phyloP scores from a whole-genome alignment of 768 basidiomycete species.

The Pisolithus orientalis region DNA sequence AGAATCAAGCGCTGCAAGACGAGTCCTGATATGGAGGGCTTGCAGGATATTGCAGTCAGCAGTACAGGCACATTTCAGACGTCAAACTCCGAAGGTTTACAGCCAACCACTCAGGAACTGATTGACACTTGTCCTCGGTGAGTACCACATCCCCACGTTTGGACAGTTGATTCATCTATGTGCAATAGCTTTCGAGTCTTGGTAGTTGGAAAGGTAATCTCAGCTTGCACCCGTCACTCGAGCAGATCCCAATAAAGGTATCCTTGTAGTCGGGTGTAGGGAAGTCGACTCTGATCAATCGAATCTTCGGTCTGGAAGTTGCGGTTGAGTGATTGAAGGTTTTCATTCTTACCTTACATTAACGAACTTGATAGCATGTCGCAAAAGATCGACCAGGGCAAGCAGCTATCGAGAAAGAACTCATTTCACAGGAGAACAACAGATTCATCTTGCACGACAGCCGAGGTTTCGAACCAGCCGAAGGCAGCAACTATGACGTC shows the following conservation, averaged over 20 bases:
- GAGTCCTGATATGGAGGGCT: too few relatives aligned
- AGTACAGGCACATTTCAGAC: too few relatives aligned
- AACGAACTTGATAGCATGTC: background rate
- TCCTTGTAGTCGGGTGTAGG: slow-evolving; percentile 2
- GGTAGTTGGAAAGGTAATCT: background rate
- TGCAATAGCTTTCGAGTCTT: background rate
- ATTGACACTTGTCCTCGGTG: too few relatives aligned
- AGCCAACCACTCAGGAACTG: too few relatives aligned
- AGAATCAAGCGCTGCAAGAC: too few relatives aligned
- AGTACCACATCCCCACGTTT: too few relatives aligned
- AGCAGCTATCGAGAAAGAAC: slow-evolving; percentile 7
- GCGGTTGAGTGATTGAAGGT: background rate
- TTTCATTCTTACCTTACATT: background rate
- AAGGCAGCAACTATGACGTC: background rate
- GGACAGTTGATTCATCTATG: too few relatives aligned
- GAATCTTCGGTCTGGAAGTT: background rate
- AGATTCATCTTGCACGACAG: slow-evolving; percentile 12
- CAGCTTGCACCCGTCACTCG: background rate
- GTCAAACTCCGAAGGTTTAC: too few relatives aligned
- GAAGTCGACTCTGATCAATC: slow-evolving; percentile 3
- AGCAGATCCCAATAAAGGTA: background rate
- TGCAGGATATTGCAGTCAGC: too few relatives aligned
- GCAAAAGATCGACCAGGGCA: background rate
- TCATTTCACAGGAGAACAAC: slow-evolving; percentile 6
- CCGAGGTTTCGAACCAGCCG: slow-evolving; percentile 11